phyloP scores from a whole-genome alignment of 768 basidiomycete species.

The Mycena galopus region DNA sequence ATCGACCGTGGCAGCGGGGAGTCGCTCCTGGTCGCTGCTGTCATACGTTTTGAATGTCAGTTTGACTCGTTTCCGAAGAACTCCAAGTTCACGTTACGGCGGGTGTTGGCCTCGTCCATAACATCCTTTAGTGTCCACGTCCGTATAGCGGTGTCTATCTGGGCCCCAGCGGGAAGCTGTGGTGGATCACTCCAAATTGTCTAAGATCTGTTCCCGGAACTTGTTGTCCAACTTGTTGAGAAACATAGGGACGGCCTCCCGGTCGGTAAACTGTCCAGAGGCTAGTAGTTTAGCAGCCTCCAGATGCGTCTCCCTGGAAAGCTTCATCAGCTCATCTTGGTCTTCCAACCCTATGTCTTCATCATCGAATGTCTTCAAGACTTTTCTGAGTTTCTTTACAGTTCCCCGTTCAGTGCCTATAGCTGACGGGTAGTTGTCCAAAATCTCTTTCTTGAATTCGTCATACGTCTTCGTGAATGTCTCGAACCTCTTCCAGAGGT shows the following conservation, averaged over 20 bases:
- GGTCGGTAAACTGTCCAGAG: background rate
- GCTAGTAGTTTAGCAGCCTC: background rate
- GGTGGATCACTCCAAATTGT: background rate
- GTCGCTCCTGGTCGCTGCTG: no score
- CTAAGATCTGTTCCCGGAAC: background rate
- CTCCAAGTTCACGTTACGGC: background rate
- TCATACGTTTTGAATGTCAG: background rate
- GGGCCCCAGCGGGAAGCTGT: background rate
- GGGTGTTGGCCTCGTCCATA: background rate
- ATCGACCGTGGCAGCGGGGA: no score
- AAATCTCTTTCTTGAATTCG: constrained; percentile 14
- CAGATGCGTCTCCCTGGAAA: background rate
- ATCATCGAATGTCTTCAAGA: background rate
- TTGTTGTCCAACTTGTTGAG: background rate
- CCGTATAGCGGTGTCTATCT: background rate
- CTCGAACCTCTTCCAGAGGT: background rate
- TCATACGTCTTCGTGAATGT: background rate
- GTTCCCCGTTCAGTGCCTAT: background rate
- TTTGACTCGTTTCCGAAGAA: background rate
- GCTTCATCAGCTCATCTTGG: background rate
- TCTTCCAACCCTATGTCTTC: background rate
- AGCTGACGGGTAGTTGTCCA: constrained; percentile 4
- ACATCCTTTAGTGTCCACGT: background rate
- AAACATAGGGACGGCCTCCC: constrained; percentile 1
- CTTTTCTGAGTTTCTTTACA: background rate